Evolutionary conservation across 1,284 basidiomycete species (phyloP), one percentile per base, ranked within the genome.

Genomic region (Apiotrichum domesticum): DNA sequence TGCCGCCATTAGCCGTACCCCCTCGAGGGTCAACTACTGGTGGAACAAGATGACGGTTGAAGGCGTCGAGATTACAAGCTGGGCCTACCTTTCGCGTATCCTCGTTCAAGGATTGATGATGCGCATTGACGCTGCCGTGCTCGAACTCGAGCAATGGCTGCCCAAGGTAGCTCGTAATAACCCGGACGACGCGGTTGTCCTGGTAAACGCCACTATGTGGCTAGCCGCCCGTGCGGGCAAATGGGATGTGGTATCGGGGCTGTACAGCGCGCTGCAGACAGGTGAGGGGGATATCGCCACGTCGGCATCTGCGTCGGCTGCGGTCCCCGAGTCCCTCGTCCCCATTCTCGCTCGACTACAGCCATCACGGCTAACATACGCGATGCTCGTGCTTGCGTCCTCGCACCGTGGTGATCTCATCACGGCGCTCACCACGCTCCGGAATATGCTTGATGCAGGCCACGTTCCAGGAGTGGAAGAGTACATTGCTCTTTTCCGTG

Each of bases 401-500:
- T 81, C 87, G 3, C 86, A 86, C 67, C 81, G 84, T 54, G 89
- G 90, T 5, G 78, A 88, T 63, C 79, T 92, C 52, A 68, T 74
- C 32, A 76, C 79, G 3, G 80, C 83, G 1, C 75, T 91, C 46
- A 71, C 77, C 4, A 78, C 85, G 52, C 85, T 92, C 68, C 75
- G 81, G 46, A 86, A 90, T 59, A 87, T 92, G 85, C 71, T 90
- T 39, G 78, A 81, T 6, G 63, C 59, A 11, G 62, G 58, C 0
- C 56, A 61, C 15, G 53, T 57, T 2, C 73, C 73, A 0, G 55
- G 54, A 7, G 55, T 73, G 1, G 54, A 56, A 1, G 73, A 76
- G 45, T 93, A 86, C 69, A 82, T 86, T 11, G 82, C 83, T 7
- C 73, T 93, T 32, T 90, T 93, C 70, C 79, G 86, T 7, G 90